These are phyloP conservation scores for Annulohypoxylon nitens DNA, from an alignment of 495 filamentous ascomycete species.

Conservation along the genomic window DNA sequence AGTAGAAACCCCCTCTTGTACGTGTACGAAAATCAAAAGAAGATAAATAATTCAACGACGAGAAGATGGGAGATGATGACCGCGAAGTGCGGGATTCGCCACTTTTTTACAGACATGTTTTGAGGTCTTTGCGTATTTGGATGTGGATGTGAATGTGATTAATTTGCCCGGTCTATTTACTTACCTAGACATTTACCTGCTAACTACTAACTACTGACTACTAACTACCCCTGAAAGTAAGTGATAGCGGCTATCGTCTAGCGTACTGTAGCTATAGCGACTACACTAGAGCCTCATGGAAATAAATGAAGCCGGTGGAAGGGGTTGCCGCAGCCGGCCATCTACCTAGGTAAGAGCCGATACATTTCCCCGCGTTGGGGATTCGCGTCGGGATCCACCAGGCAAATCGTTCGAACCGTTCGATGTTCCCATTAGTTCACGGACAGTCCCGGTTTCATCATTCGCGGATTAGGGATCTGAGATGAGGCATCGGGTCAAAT, in stretches of 20 bases:
- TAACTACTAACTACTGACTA: too few relatives aligned
- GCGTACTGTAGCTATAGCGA: not conserved
- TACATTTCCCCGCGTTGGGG: conserved; percentile 45
- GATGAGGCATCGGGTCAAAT: not conserved
- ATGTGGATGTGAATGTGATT: not conserved
- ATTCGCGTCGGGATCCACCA: conserved; percentile 38
- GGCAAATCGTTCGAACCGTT: conserved; percentile 33
- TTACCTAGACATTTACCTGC: not conserved
- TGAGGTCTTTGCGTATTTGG: too few relatives aligned
- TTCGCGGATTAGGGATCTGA: not conserved
- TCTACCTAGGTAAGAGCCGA: conserved; percentile 43
- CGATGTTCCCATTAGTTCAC: conserved; percentile 23
- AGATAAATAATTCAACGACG: conserved; percentile 36
- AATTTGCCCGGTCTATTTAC: not conserved
- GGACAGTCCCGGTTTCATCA: conserved; percentile 7
- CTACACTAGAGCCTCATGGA: not conserved
- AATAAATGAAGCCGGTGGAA: conserved; percentile 32
- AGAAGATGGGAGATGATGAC: conserved; percentile 39
- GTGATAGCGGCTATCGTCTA: not conserved
- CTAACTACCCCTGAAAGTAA: not conserved
- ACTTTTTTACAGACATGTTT: conserved; percentile 27
- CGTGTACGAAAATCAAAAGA: conserved; percentile 21
- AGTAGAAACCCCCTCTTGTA: conserved; percentile 3
- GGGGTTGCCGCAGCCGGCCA: conserved; percentile 1
- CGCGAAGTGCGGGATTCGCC: conserved; percentile 36